Evolutionary conservation across 106 monocot genomes (phyloP), one percentile per base, ranked within the genome.

Genomic region (Phalaenopsis equestris): DNA sequence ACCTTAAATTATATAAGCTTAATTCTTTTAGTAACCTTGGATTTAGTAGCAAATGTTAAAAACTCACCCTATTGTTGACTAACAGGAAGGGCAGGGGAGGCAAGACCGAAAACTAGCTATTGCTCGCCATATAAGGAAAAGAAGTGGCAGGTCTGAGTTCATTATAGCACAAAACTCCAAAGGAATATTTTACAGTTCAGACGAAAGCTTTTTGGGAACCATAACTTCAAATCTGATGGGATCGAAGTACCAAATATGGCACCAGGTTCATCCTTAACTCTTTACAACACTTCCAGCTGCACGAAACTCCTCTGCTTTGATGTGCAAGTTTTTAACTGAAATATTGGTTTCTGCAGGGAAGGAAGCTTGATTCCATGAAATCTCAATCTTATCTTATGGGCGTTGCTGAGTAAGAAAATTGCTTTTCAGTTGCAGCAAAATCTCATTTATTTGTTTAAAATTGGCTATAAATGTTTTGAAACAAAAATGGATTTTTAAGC

Each of bases 41-140:
- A 10, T 30, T 30, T 30, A 52, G 3, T 52, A 52, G 52, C 14
- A 12, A 52, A 52, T 52, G 14, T 14, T 12, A 52, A 52, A 52
- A 52, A 52, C 3, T 3, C 12, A 2, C 12, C 2, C 10, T 52
- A 14, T 61, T 61, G 1, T 61, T 61, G 5, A 61, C 52, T 6
- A 47, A 76, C 87, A 98, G 98, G 98, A 98, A 78, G 98, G 98
- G 2, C 94, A 91, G 2, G 98, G 98, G 4, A 57, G 98, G 56
- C 94, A 94, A 79, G 92, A 98, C 76, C 58, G 98, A 76, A 98
- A 98, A 72, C 81, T 98, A 61, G 98, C 92, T 17, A 86, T 94
- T 67, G 94, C 94, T 56, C 80, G 87, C 24, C 94, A 98, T 75
- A 61, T n/a, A 61, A 84, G 86, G 56, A 83, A 94, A 79, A 82